Base-by-base conservation (phyloP, 768 basidiomycete species). In the Lyophyllum semitale region DNA sequence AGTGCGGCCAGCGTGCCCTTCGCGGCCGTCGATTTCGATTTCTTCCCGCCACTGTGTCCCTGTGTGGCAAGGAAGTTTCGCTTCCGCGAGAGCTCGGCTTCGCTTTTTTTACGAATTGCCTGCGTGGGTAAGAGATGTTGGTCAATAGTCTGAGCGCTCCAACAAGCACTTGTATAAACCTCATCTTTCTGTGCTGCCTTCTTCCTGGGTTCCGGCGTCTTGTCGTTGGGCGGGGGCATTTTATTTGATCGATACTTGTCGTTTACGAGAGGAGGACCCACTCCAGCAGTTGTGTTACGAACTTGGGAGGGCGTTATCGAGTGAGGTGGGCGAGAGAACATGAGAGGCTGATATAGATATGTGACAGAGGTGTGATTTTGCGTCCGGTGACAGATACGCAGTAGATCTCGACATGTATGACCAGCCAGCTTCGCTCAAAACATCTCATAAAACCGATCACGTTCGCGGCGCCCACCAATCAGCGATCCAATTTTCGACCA, bases 1-100 rank as follows among this genome's bases (percentile, higher is more conserved):
- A 99, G 82, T 0, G 96, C 95, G 6, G 97, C 95, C 63, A 99
- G 97, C 7, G 97, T 98, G 53, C 97, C 97, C 74, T 97, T 97
- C 43, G 87, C 80, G 32, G 86, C 84, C 25, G 78, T 73, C 27
- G 82, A 68, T 73, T 91, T 91, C 57, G 77, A 71, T 18, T 76
- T 84, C 58, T 83, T 83, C 40, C 75, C 71, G 22, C 73, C 70
- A 22, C 76, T 73, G 48, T 77, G 74, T 35, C 74, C 74, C 59
- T 84, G 80, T 11, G 87, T 85, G n/a, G 88, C 89, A 22, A 93
- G 91, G 54, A 95, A 86, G 7, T 93, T 95, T 41, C 97, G 88
- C 74, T 98, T 98, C 50, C 96, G 85, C 42, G 94, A 85, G 55
- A 99, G 85, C 67, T 98, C 95, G 40, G 85, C 87, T 69, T 98